A percentile compares a stretch with the other conserved stretches of the same genome.
Conservation (phyloP, 1,284 basidiomycete genomes). For the Agroathelia rolfsii region DNA sequence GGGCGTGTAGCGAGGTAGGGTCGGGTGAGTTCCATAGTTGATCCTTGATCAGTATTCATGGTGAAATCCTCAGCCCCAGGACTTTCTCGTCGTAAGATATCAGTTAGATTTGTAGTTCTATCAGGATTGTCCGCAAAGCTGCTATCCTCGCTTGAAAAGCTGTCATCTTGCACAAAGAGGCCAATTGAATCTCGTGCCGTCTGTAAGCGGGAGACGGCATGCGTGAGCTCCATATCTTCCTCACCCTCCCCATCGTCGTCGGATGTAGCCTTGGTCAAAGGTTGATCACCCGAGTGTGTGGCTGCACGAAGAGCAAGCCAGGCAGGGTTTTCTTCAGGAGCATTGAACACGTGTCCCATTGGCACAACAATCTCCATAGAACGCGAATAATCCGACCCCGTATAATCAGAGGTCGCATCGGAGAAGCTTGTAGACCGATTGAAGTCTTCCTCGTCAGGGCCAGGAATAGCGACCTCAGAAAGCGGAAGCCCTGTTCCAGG, state of each 20-base stretch:
- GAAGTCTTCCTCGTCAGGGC: conserved; percentile 16
- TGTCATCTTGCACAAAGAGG: conserved; percentile 26
- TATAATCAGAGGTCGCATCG: conserved; percentile 25
- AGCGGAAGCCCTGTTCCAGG: no score
- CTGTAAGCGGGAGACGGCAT: conserved; percentile 47
- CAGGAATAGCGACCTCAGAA: conserved; percentile 18
- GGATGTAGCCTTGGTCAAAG: conserved; percentile 24
- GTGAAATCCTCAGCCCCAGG: conserved; percentile 33
- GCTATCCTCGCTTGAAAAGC: conserved; percentile 50
- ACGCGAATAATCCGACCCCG: conserved; percentile 29
- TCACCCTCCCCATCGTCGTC: conserved; percentile 31
- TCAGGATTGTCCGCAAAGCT: conserved; percentile 36
- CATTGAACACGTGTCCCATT: conserved; percentile 40
- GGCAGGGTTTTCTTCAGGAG: conserved; percentile 37
- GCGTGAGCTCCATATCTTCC: conserved; percentile 52
- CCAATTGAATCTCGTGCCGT: conserved; percentile 41
- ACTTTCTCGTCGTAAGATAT: conserved; percentile 29
- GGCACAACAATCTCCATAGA: conserved; percentile 66
- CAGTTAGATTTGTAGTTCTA: conserved; percentile 22
- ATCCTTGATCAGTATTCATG: no score
- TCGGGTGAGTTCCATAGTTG: no score
- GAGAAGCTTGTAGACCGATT: conserved; percentile 24
- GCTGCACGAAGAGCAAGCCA: conserved; percentile 59
- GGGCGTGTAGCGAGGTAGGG: no score
- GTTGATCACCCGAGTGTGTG: conserved; percentile 49